Percentiles rank a stretch among this genome's conserved stretches.
phyloP scores from a whole-genome alignment of 2,329 filamentous ascomycete genomes.

The Penicillium corylophilum region DNA sequence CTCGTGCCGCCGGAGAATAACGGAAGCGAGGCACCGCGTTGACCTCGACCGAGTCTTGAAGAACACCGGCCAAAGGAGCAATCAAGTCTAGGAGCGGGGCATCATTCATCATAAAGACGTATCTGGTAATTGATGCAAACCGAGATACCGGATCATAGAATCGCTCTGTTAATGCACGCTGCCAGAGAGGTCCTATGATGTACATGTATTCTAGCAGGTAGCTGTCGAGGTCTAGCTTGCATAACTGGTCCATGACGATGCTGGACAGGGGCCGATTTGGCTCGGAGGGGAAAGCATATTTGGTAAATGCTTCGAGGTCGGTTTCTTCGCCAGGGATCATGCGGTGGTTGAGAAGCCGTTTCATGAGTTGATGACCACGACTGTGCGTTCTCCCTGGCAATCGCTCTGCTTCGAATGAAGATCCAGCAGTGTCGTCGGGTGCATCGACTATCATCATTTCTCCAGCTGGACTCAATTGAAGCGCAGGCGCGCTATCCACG shows the following conservation, averaged over 20 bases:
- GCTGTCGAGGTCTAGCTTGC: conserved; percentile 43
- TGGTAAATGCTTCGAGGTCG: conserved; percentile 56
- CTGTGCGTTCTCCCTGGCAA: not conserved
- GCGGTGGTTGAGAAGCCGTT: conserved; percentile 57
- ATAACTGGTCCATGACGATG: conserved; percentile 53
- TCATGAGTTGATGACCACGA: conserved; percentile 45
- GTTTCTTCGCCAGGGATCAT: conserved; percentile 48
- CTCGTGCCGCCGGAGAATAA: conserved; percentile 44
- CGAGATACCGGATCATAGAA: conserved; percentile 47
- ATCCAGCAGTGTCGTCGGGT: conserved; percentile 26
- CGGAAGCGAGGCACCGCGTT: conserved; percentile 55
- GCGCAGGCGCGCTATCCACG: conserved; percentile 53
- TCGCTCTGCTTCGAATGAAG: conserved; percentile 27
- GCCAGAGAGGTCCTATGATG: conserved; percentile 56
- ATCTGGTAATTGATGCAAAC: conserved; percentile 43
- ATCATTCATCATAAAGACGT: conserved; percentile 41
- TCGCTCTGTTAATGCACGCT: conserved; percentile 55
- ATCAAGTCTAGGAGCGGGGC: conserved; percentile 39
- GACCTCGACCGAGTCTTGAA: conserved; percentile 51
- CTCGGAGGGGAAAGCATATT: conserved; percentile 54
- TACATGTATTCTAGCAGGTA: conserved; percentile 52
- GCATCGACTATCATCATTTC: conserved; percentile 27
- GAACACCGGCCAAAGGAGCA: conserved; percentile 37
- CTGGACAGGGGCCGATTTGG: conserved; percentile 52
- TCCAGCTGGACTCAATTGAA: conserved; percentile 40